Conservation (phyloP, 352 stramenopile genomes). For the Phytophthora hibernalis region DNA sequence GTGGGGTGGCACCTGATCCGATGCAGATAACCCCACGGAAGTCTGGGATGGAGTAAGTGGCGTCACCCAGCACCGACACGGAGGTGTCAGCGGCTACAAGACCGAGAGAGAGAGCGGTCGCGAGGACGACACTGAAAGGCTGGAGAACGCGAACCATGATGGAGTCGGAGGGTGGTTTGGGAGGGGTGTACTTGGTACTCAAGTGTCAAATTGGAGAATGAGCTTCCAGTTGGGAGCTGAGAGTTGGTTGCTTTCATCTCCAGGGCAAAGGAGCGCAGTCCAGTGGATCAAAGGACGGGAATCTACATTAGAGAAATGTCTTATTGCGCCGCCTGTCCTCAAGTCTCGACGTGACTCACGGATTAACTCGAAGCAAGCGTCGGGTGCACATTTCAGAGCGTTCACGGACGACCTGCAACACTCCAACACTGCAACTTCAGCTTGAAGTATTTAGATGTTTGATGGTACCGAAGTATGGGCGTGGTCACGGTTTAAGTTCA, state of each 20-base stretch:
- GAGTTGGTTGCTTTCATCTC: neutral
- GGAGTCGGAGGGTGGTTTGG: constrained; percentile 5
- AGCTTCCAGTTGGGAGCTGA: constrained; percentile 12
- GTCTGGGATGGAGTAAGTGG: constrained; percentile 42
- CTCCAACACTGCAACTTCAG: no score
- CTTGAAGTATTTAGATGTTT: no score
- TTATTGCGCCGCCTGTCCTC: constrained; percentile 28
- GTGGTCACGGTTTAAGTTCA: no score
- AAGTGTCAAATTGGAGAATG: constrained; percentile 43
- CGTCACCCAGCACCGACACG: constrained; percentile 52
- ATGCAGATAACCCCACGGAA: constrained; percentile 29
- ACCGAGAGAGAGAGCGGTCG: constrained; percentile 22
- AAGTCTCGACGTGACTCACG: constrained; percentile 28
- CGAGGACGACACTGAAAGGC: constrained; percentile 30
- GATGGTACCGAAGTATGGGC: no score
- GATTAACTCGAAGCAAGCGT: constrained; percentile 19
- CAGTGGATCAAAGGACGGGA: constrained; percentile 11
- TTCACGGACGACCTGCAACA: no score
- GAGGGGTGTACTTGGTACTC: constrained; percentile 22
- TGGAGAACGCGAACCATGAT: constrained; percentile 39
- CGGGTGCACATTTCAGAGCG: constrained; percentile 34
- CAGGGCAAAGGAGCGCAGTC: constrained; percentile 3
- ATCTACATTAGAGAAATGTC: constrained; percentile 5
- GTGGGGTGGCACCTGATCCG: constrained; percentile 18
- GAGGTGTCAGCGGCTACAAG: constrained; percentile 18